Conservation (phyloP, 2,329 filamentous ascomycete species). For the Colletotrichum tamarilloi region DNA sequence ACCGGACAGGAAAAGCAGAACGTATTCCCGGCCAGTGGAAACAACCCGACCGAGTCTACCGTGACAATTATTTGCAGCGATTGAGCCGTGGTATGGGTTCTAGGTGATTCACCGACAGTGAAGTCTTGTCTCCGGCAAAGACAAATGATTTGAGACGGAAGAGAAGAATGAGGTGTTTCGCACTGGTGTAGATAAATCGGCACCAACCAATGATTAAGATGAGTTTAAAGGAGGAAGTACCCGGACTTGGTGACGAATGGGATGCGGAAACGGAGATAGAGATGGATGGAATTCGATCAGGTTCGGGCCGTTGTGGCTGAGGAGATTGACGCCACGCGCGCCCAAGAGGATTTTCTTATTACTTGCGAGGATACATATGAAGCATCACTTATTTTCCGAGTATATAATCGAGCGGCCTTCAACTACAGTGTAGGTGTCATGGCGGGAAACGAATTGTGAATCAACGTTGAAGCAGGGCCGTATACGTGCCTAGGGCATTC, state of each 20-base stretch:
- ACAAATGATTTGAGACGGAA: neutral
- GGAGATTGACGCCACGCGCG: neutral
- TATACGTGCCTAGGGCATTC: no score
- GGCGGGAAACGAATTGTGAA: no score
- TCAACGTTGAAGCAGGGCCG: no score
- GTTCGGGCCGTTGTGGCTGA: neutral
- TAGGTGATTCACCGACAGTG: neutral
- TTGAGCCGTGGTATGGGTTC: neutral
- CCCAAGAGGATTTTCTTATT: neutral
- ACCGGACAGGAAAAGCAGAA: neutral
- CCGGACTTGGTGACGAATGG: neutral
- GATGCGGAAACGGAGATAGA: neutral
- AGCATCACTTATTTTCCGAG: neutral
- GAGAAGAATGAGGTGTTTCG: neutral
- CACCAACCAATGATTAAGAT: neutral
- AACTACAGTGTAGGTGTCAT: no score
- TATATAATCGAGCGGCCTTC: no score
- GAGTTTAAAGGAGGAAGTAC: neutral
- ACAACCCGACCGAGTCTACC: neutral
- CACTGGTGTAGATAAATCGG: neutral
- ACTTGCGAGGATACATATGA: neutral
- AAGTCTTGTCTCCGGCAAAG: neutral
- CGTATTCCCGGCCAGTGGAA: neutral
- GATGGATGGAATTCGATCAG: neutral
- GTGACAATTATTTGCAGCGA: neutral